Conservation (phyloP, 2,329 filamentous ascomycete genomes). For the Ascochyta lentis region DNA sequence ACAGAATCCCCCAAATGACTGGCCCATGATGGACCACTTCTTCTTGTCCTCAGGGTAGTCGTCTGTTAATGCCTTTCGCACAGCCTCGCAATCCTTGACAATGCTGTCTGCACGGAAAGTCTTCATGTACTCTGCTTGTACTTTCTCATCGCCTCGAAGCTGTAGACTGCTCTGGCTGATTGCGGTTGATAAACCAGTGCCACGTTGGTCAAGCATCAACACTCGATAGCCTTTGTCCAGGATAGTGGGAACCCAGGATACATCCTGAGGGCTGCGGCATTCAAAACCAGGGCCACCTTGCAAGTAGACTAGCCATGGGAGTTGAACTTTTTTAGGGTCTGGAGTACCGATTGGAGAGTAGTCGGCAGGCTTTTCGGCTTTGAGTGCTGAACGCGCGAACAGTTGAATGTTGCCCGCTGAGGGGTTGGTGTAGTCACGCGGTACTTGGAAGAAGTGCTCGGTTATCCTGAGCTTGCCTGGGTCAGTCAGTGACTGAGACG, state of each 20-base stretch:
- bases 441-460: constrained; percentile 87
- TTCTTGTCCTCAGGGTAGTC: constrained; percentile 72
- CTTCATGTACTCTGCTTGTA: constrained; percentile 81
- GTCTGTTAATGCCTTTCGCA: constrained; percentile 75
- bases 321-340: constrained; percentile 55
- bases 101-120: constrained; percentile 89
- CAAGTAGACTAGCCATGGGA: constrained; percentile 73
- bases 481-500: constrained; percentile 4
- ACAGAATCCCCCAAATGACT: constrained; percentile 92
- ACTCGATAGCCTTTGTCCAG: constrained; percentile 83
- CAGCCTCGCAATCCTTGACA: constrained; percentile 85
- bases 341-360: constrained; percentile 55
- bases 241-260: constrained; percentile 71
- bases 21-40: constrained; percentile 86
- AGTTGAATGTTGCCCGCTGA: constrained; percentile 69
- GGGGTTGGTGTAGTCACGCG: constrained; percentile 75
- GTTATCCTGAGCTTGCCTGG: constrained; percentile 76
- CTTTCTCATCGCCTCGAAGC: constrained; percentile 65
- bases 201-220: constrained; percentile 88
- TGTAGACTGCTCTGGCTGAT: constrained; percentile 76
- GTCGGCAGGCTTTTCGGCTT: constrained; percentile 68
- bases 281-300: constrained; percentile 87
- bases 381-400: constrained; percentile 77
- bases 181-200: constrained; percentile 83
- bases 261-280: constrained; percentile 76